Evolutionary conservation across 2,329 filamentous ascomycete species (phyloP).

Genomic region (Fusarium anthophilum): DNA sequence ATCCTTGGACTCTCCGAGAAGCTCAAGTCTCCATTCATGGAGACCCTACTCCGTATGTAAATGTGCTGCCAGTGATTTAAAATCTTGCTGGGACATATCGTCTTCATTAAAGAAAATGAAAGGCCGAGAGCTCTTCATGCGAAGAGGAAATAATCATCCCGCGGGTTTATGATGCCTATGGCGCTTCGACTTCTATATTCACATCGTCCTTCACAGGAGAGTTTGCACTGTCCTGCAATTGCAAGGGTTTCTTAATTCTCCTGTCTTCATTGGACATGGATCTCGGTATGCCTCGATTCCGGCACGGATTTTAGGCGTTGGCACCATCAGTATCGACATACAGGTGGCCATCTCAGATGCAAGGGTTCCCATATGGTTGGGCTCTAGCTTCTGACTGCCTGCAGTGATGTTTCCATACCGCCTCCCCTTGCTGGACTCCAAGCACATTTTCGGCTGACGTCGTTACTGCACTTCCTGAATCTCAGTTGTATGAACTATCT

Average conservation of each 20-base stretch:
- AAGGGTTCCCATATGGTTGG: slow-evolving; percentile 17
- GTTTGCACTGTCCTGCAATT: slow-evolving; percentile 21
- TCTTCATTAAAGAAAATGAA: slow-evolving; percentile 13
- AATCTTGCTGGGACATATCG: slow-evolving; percentile 5
- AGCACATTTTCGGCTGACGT: background rate
- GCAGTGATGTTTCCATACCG: slow-evolving; percentile 5
- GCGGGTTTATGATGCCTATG: background rate
- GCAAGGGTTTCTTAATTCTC: slow-evolving; percentile 1
- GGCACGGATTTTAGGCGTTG: slow-evolving; percentile 16
- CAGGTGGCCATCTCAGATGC: slow-evolving; percentile 2
- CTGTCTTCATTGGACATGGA: slow-evolving; percentile 1
- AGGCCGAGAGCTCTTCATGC: background rate
- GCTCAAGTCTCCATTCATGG: slow-evolving; percentile 20
- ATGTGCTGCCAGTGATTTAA: slow-evolving; percentile 14
- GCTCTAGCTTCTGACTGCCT: slow-evolving; percentile 10
- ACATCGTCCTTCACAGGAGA: background rate
- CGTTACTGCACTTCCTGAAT: background rate
- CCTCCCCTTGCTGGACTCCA: background rate
- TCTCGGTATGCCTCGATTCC: slow-evolving; percentile 2
- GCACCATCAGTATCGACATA: slow-evolving; percentile 10
- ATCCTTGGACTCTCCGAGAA: slow-evolving; percentile 29
- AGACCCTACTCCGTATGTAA: background rate
- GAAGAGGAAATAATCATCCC: slow-evolving; percentile 2
- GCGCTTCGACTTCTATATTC: background rate
- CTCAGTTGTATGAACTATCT: background rate